These are phyloP conservation scores for Botrytis hyacinthi DNA, from an alignment of 2,329 filamentous ascomycete genomes.

Conservation along the genomic window DNA sequence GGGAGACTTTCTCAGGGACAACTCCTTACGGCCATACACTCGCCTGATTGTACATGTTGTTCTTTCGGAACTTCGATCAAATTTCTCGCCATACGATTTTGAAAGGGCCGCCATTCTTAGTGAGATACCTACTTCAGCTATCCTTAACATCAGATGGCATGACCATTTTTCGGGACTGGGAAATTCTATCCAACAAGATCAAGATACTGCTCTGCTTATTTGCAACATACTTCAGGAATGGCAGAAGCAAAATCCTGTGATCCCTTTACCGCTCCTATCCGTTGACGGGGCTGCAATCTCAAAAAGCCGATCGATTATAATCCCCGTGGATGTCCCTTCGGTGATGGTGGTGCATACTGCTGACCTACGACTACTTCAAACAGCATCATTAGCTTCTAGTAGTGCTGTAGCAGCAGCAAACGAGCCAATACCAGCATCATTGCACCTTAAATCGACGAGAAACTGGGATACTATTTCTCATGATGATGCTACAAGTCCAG, in stretches of 20 bases:
- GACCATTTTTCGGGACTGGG: conserved; percentile 52
- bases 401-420: conserved; percentile 54
- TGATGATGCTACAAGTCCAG: conserved; percentile 16
- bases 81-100: conserved; percentile 51
- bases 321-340: conserved; percentile 86
- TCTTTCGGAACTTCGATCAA: conserved; percentile 44
- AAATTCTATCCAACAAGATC: conserved; percentile 25
- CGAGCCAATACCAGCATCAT: conserved; percentile 60
- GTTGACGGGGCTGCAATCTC: conserved; percentile 34
- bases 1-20: conserved; percentile 41
- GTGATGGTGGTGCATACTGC: conserved; percentile 81
- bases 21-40: conserved; percentile 47
- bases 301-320: conserved; percentile 65
- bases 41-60: conserved; percentile 48
- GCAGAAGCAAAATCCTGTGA: conserved; percentile 30
- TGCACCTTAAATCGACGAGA: conserved; percentile 62
- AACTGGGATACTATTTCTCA: conserved; percentile 54
- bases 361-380: conserved; percentile 55
- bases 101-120: conserved; percentile 56
- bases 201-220: conserved; percentile 34
- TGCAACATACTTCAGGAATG: conserved; percentile 32
- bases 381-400: conserved; percentile 39
- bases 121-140: conserved; percentile 49
- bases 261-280: conserved; percentile 30
- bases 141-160: conserved; percentile 49